Evolutionary conservation across 768 basidiomycete species (phyloP), one percentile per base, ranked within the genome.

Genomic region (Trametes cubensis): DNA sequence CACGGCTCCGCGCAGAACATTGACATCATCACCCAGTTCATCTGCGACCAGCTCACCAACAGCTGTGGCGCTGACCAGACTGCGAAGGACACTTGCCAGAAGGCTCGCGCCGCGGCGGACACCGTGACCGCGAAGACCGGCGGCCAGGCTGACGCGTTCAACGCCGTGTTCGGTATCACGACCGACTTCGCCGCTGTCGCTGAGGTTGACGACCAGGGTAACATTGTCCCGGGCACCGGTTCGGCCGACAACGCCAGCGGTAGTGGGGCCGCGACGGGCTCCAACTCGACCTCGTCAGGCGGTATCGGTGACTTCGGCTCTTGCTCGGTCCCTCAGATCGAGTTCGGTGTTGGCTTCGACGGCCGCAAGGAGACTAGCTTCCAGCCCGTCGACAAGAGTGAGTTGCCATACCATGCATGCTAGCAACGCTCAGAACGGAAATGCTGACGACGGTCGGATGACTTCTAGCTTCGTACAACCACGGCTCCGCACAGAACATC

Each of bases 1-100:
- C 84, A 86, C 66, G 83, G 83, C 41, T 85, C 85, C 17, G 85
- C 85, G n/a, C 79, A 85, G 66, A 80, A 80, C 69, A 82, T 85
- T 66, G 77, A 74, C 65, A 84, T 86, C 69, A 86, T 87, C 74
- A 79, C 83, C n/a, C 78, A 81, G 75, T 70, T 80, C 71, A 83
- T 86, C 41, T 87, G 86, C 65, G 82, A 85, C 71, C 75, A 74
- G 7, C 74, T 88, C 60, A 75, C 73, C 28, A 85, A 83, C 77
- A 69, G 72, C 5, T 88, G 85, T 69, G 76, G 75, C 18, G 84
- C 85, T 7, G 80, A 87, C 67, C 73, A 76, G 52, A 80, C 80
- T 14, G 84, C 84, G 2, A 78, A 81, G 69, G 74, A 70, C 21
- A 83, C 82, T 13, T 87, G 85, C 51, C 59, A 72, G 17, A 53